Percentiles rank a stretch among this genome's conserved stretches.
phyloP scores from a whole-genome alignment of 2,329 filamentous ascomycete genomes.

The Sporothrix euskadiensis region DNA sequence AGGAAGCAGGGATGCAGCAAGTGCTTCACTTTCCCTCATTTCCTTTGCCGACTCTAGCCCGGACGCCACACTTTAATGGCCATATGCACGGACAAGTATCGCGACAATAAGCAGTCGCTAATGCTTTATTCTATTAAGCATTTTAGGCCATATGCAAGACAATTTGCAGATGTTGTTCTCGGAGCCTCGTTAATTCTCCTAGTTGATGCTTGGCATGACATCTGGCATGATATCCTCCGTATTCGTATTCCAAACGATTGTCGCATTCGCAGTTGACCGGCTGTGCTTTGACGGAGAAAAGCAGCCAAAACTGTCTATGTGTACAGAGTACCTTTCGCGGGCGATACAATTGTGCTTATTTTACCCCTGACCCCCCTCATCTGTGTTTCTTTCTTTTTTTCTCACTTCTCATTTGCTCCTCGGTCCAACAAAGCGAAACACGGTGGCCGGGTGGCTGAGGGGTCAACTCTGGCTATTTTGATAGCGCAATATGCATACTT shows the following conservation, averaged over 20 bases:
- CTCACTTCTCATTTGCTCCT: not conserved
- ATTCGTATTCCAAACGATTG: not conserved
- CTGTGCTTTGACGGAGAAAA: not conserved
- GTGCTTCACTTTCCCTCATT: not conserved
- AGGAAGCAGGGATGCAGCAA: not conserved
- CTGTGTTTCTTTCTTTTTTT: not conserved
- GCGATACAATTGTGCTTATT: not conserved
- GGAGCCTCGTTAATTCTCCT: not conserved
- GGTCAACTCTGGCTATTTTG: not conserved
- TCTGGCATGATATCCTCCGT: not conserved
- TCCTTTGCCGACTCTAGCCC: not conserved
- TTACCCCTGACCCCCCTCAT: not conserved
- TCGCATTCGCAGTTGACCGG: not conserved
- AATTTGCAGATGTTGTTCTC: not conserved
- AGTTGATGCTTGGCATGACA: not conserved
- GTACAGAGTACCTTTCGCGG: not conserved
- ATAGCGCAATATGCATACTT: not conserved
- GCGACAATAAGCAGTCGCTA: not conserved
- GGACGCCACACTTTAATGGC: conserved; percentile 1
- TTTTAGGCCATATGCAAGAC: not conserved
- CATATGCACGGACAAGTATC: not conserved
- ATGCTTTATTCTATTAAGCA: not conserved
- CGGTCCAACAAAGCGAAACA: not conserved
- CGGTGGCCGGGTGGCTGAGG: not conserved
- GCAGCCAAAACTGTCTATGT: not conserved